Conservation (phyloP, 495 filamentous ascomycete genomes). For the Tuber melanosporum region DNA sequence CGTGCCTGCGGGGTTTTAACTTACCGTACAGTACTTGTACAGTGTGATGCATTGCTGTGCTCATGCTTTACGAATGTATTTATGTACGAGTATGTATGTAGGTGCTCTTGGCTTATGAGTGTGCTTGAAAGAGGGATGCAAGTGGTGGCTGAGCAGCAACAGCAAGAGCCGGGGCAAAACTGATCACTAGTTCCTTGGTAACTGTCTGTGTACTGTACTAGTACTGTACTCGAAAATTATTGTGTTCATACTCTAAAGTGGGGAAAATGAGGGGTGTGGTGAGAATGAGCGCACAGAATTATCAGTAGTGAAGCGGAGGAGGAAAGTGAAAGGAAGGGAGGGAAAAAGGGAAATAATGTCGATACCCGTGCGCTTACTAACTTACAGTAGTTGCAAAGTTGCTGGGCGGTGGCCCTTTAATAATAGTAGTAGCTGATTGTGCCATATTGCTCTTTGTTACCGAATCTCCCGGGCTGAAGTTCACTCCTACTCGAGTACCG, state of each 20-base stretch:
- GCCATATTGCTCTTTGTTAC: not conserved
- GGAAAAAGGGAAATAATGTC: not conserved
- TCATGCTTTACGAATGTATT: not conserved
- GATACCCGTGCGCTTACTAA: not conserved
- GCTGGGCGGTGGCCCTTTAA: not conserved
- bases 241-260: not conserved
- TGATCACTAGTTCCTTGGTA: not conserved
- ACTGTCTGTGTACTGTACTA: not conserved
- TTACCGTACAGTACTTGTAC: not conserved
- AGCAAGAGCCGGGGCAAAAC: not conserved
- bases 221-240: not conserved
- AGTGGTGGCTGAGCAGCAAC: not conserved
- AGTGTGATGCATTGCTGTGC: conserved; percentile 4
- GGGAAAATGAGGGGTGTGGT: not conserved
- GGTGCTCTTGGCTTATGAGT: not conserved
- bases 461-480: not conserved
- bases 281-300: not conserved
- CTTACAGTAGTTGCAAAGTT: not conserved
- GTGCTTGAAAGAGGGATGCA: not conserved
- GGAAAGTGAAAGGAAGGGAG: not conserved
- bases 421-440: not conserved
- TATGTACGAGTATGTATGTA: not conserved
- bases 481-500: not conserved
- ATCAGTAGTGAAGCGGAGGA: not conserved
- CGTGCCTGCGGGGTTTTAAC: not conserved